Conservation (phyloP, 805 yeast species). For the Pichia ethanolica region DNA sequence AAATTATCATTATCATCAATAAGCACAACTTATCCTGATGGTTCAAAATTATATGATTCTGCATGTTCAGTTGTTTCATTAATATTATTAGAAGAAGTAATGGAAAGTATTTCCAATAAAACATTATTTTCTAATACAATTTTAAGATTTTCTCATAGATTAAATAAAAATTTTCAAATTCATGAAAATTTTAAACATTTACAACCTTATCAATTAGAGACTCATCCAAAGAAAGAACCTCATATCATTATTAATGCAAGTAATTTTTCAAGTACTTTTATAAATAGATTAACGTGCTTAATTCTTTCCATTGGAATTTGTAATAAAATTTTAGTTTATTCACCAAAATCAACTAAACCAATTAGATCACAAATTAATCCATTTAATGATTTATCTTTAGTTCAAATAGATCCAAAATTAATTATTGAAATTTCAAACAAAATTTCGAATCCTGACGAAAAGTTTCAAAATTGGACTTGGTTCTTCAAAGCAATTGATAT, state of each 20-base stretch:
- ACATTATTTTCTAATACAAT: constrained; percentile 21
- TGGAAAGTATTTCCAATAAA: constrained; percentile 27
- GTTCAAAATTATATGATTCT: constrained; percentile 21
- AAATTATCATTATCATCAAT: constrained; percentile 11
- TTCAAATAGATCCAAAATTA: constrained; percentile 1
- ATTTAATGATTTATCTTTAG: constrained; percentile 20
- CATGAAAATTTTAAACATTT: constrained; percentile 6
- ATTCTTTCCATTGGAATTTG: constrained; percentile 27
- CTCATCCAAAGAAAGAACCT: constrained; percentile 6
- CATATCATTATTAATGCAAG: constrained; percentile 30
- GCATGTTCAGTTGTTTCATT: constrained; percentile 25
- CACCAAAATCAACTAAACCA: constrained; percentile 19
- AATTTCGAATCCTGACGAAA: not conserved
- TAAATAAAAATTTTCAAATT: constrained; percentile 3
- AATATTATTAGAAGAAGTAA: constrained; percentile 27
- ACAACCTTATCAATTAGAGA: constrained; percentile 4
- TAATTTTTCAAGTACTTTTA: constrained; percentile 27
- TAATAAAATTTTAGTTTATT: constrained; percentile 30
- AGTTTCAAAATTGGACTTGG: constrained; percentile 7
- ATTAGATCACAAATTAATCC: constrained; percentile 17
- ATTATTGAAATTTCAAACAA: constrained; percentile 1
- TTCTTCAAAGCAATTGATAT: constrained; percentile 13
- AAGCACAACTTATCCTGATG: constrained; percentile 11
- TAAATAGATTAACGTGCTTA: constrained; percentile 22
- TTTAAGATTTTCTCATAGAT: constrained; percentile 11